A percentile compares a stretch with the other conserved stretches of the same genome.
Conservation (phyloP, 495 filamentous ascomycete genomes). For the Hypoxylon perforatum region DNA sequence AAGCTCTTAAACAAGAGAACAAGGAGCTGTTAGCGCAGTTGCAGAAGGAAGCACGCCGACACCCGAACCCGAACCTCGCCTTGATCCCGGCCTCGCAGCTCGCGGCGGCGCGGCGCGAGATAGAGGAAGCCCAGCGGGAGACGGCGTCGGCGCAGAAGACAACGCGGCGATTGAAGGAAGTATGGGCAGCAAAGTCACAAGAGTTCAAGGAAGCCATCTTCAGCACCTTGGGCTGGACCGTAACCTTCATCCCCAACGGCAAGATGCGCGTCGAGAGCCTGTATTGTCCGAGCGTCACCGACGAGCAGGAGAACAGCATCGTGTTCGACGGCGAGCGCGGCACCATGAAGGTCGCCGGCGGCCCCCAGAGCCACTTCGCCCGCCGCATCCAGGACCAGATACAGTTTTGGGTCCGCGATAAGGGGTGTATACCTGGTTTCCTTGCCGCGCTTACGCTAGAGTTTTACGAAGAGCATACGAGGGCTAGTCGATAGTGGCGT, state of each 20-base stretch:
- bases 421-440: conserved; percentile 91
- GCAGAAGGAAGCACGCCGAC: conserved; percentile 56
- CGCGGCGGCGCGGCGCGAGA: conserved; percentile 75
- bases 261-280: conserved; percentile 86
- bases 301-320: conserved; percentile 87
- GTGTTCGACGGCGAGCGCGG: conserved; percentile 96
- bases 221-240: conserved; percentile 87
- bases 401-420: conserved; percentile 92
- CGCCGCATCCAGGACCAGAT: conserved; percentile 83
- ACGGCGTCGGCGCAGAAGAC: conserved; percentile 88
- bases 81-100: conserved; percentile 82
- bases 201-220: conserved; percentile 96
- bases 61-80: conserved; percentile 44
- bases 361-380: conserved; percentile 86
- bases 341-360: conserved; percentile 96
- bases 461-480: conserved; percentile 82
- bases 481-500: conserved; percentile 27
- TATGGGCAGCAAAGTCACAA: conserved; percentile 85
- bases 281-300: conserved; percentile 74
- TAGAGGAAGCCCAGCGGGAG: conserved; percentile 74
- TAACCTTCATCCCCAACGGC: conserved; percentile 92
- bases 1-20: conserved; percentile 84
- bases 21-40: conserved; percentile 81
- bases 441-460: conserved; percentile 88
- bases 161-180: conserved; percentile 84